Conservation (phyloP, 192 early-diverging fungal species). For the Umbelopsis sp. region DNA sequence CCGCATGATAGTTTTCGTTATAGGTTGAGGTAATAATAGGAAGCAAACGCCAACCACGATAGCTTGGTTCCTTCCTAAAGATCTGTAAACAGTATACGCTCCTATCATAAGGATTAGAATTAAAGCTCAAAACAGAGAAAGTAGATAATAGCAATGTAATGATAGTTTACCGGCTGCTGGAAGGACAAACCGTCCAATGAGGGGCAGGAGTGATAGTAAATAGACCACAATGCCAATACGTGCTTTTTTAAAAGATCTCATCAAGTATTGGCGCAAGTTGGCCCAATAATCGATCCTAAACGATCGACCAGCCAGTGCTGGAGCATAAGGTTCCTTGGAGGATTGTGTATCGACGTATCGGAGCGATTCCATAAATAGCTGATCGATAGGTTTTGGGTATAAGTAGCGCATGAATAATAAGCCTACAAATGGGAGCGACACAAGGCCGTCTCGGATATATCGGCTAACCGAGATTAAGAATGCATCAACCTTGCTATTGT, state of each 20-base stretch:
- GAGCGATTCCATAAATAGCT: slow-evolving; percentile 59
- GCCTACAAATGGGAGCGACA: slow-evolving; percentile 50
- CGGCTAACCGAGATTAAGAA: slow-evolving; percentile 35
- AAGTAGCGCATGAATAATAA: slow-evolving; percentile 60
- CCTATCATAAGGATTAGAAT: slow-evolving; percentile 17
- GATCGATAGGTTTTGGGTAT: slow-evolving; percentile 62
- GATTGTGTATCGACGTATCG: slow-evolving; percentile 42
- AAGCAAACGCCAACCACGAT: slow-evolving; percentile 46
- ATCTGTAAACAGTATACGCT: slow-evolving; percentile 47
- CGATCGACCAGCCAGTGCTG: slow-evolving; percentile 36
- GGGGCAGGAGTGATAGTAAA: slow-evolving; percentile 52
- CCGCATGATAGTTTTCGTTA: slow-evolving; percentile 44
- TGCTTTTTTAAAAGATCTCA: slow-evolving; percentile 46
- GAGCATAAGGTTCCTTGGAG: slow-evolving; percentile 42
- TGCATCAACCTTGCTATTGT: slow-evolving; percentile 38
- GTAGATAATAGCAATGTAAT: neutral
- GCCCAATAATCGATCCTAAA: slow-evolving; percentile 47
- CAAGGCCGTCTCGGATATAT: slow-evolving; percentile 42
- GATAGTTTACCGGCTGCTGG: slow-evolving; percentile 45
- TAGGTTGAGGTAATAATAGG: slow-evolving; percentile 43
- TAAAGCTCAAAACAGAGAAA: neutral
- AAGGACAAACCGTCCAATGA: slow-evolving; percentile 56
- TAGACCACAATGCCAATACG: slow-evolving; percentile 45
- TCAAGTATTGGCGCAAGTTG: slow-evolving; percentile 53
- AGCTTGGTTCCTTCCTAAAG: slow-evolving; percentile 43